Evolutionary conservation across 805 yeast genomes (phyloP), one percentile per base, ranked within the genome.

Genomic region (Isabelozyma heimii): DNA sequence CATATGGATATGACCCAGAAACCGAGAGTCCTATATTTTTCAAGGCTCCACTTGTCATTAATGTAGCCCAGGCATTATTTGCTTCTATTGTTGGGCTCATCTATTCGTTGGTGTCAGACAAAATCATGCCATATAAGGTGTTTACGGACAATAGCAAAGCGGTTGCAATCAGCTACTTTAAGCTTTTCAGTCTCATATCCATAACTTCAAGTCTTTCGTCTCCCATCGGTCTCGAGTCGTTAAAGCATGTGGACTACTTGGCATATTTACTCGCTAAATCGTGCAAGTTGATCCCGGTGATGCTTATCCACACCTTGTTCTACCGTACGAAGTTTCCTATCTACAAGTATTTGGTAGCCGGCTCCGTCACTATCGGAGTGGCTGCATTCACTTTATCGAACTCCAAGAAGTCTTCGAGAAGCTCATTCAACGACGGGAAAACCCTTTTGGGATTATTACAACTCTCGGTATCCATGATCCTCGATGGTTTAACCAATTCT

Each of bases 251-350:
- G 30, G 97, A 89, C 61, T 94, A 88, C 62, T 71, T 94, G 60
- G 87, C 95, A 0, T 86, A 82, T 57, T 78, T 92, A 53, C 76
- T 94, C 52, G 96, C 97, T 15, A 94, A 94, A 63, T 86, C 96
- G 47, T 92, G 98, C 65, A 94, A 94, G 60, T 76, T 94, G 65
- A 82, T 94, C 17, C 99, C 99, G 0, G 96, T 92, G n/a, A 84
- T 94, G 86, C 62, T 88, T 33, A 87, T 94, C 2, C 97, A 91
- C 60, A 70, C 85, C 49, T 56, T 83, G 13, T 58, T 89, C 10
- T 92, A 91, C 68, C 76, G 86, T 40, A 81, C 87, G 4, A 70
- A 67, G 46, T 92, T 89, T 65, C 91, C 97, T 0, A 47, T 66
- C 2, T 83, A 85, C 68, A 94, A 94, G 67, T 88, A 88, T 62